Evolutionary conservation across 345 rosid species (phyloP).

Genomic region (Noccaea caerulescens): DNA sequence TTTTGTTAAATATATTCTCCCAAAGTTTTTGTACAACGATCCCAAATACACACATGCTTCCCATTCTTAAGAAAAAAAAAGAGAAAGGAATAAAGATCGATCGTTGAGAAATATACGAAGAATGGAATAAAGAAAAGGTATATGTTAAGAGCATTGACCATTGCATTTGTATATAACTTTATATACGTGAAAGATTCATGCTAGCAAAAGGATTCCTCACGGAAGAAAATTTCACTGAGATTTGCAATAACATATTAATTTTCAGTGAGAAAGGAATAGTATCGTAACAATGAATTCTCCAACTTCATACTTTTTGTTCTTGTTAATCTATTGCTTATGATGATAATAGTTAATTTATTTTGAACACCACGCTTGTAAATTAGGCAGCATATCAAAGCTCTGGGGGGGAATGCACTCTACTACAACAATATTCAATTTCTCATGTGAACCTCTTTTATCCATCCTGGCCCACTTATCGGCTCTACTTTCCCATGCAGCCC

Average conservation of each 20-base stretch:
- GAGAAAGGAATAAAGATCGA: slow-evolving; percentile 3
- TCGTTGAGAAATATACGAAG: not conserved
- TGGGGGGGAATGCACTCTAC: slow-evolving; percentile 33
- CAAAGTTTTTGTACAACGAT: not conserved
- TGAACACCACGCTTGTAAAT: slow-evolving; percentile 6
- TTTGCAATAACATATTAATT: not conserved
- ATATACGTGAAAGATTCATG: slow-evolving; percentile 27
- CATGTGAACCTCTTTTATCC: slow-evolving; percentile 36
- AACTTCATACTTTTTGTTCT: not conserved
- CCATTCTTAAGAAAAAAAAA: not conserved
- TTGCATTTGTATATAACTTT: slow-evolving; percentile 1
- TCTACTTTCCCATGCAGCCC: slow-evolving; percentile 40
- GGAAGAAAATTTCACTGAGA: not conserved
- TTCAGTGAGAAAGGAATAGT: slow-evolving; percentile 22
- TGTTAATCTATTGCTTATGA: slow-evolving; percentile 1
- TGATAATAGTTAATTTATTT: not conserved
- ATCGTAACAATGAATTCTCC: slow-evolving; percentile 2
- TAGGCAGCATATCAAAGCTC: slow-evolving; percentile 13
- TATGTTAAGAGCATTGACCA: slow-evolving; percentile 6
- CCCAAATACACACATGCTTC: not conserved
- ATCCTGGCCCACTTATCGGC: slow-evolving; percentile 13
- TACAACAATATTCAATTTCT: slow-evolving; percentile 18
- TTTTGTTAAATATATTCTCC: not conserved
- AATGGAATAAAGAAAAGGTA: slow-evolving; percentile 11
- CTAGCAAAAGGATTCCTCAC: slow-evolving; percentile 27